Evolutionary conservation across 2,329 filamentous ascomycete genomes (phyloP), one percentile per base, ranked within the genome.

Genomic region (Immersiporthe knoxdaviesiana): DNA sequence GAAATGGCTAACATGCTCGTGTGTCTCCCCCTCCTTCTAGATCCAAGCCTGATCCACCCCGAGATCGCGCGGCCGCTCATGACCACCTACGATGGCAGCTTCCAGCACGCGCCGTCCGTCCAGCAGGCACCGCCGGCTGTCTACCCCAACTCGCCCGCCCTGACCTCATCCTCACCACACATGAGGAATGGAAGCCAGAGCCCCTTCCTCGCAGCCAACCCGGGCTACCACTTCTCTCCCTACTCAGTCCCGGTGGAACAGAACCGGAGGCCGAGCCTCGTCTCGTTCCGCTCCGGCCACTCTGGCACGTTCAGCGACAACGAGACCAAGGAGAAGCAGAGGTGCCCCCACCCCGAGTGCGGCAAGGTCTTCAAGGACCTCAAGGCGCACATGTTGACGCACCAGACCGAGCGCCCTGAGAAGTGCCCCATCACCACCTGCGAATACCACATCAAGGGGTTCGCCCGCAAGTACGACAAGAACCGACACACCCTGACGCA

Each of bases 401-500:
- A 97, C 79, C 92, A 96, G 80, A 91, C 89, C 69, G 93, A 97
- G 82, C 87, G 94, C 32, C 94, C 94, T 0, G 94, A 97, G 78
- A 97, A 97, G 83, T 97, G 94, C 81, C 94, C 94, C 0, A 97
- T 97, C 74, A 85, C 91, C 69, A 96, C 90, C 0, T 97, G 94
- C 83, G 93, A 97, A 76, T 97, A 97, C 81, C 91, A 97, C 82
- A 83, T 87, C 76, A 97, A 97, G 81, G 94, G 94, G 4, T 97
- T 97, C 77, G 94, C 94, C 14, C 87, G 94, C 75, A 97, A 97
- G 81, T 97, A 97, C 78, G 94, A 97, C 84, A 97, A 97, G 86
- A 97, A 97, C 81, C 85, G 94, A 59, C 94, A 97, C 79, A 97
- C 94, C 6, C 81, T 97, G 72, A 97, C 94, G 6, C 94, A 97